Base-by-base conservation (phyloP, 1,284 basidiomycete genomes). In the Tilletiaria anomala region DNA sequence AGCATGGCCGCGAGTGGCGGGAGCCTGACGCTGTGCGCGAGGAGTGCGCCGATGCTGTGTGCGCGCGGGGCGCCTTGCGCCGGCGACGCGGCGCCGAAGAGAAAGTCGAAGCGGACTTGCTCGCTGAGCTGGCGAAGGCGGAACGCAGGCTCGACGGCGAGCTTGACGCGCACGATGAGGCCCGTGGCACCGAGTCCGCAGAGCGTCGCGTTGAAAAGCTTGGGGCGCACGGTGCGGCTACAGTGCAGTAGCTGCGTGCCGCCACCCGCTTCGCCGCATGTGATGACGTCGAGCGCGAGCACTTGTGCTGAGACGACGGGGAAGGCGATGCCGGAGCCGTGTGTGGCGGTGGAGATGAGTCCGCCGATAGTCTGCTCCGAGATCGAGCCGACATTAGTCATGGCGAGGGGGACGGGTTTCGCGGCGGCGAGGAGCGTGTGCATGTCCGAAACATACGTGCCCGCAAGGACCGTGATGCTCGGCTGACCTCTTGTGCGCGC, bases 331-430 rank as follows among this genome's bases (percentile, higher is more conserved):
- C 93, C 91, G 2, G 83, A 80, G 38, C 91, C 91, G 71, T 97
- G 91, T 0, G 89, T 89, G 3, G 87, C 87, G 33, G 93, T 97
- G 8, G 87, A 82, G 60, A 97, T 76, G 51, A 89, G 77, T 23
- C 91, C 91, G n/a, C 77, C 89, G 50, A 97, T 75, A 2, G 88
- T 88, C 69, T 96, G 91, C 68, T 94, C 87, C 31, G 86, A 91
- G 64, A 97, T 96, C 32, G 87, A 91, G 32, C 93, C 93, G 48
- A 96, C 75, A 68, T 87, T 93, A 61, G 77, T 78, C 76, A 97
- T 80, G 34, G 88, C 87, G 17, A 94, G 75, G 14, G 55, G 51
- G n/a, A n/a, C 26, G 17, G 53, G 50, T 21, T 74, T 73, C 54
- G 80, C 71, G n/a, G 71, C 67, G 26, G 75, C 77, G 40, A 96